These are phyloP conservation scores for Epichloe festucae DNA, from an alignment of 2,329 filamentous ascomycete species.

Conservation along the genomic window DNA sequence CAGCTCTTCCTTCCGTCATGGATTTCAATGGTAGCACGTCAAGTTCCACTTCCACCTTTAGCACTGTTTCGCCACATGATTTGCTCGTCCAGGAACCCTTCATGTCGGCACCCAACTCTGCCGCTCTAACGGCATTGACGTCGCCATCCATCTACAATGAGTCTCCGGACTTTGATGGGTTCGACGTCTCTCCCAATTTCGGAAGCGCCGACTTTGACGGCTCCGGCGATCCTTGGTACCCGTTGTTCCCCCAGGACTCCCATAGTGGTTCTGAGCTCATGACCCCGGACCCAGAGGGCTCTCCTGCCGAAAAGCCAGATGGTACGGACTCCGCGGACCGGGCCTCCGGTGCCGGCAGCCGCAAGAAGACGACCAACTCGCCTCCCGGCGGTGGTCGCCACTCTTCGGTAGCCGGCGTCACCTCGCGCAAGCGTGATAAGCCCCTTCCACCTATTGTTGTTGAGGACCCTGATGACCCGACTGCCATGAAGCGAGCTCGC, in stretches of 20 bases:
- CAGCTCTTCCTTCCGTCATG: slow-evolving; percentile 36
- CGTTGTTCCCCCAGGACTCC: slow-evolving; percentile 52
- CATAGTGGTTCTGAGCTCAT: slow-evolving; percentile 13
- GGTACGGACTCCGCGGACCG: slow-evolving; percentile 34
- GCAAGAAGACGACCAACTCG: slow-evolving; percentile 36
- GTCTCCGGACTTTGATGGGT: slow-evolving; percentile 63
- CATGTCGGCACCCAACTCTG: slow-evolving; percentile 68
- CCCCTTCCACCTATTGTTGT: slow-evolving; percentile 67
- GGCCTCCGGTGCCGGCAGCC: slow-evolving; percentile 24
- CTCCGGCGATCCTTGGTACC: slow-evolving; percentile 50
- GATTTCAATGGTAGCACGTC: slow-evolving; percentile 35
- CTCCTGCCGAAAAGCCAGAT: slow-evolving; percentile 31
- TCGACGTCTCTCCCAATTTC: slow-evolving; percentile 70
- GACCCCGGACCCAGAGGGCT: slow-evolving; percentile 21
- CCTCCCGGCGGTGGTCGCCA: slow-evolving; percentile 38
- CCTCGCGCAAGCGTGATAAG: slow-evolving; percentile 65
- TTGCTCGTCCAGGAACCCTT: slow-evolving; percentile 57
- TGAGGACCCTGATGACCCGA: slow-evolving; percentile 56
- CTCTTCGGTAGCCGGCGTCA: slow-evolving; percentile 58
- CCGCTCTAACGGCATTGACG: slow-evolving; percentile 70
- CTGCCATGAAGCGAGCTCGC: slow-evolving; percentile 85
- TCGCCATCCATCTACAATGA: slow-evolving; percentile 69
- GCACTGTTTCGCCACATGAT: slow-evolving; percentile 76
- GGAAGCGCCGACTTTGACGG: slow-evolving; percentile 41
- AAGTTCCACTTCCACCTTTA: slow-evolving; percentile 40